Conservation (phyloP, 805 yeast genomes). For the Torulaspora indica region DNA sequence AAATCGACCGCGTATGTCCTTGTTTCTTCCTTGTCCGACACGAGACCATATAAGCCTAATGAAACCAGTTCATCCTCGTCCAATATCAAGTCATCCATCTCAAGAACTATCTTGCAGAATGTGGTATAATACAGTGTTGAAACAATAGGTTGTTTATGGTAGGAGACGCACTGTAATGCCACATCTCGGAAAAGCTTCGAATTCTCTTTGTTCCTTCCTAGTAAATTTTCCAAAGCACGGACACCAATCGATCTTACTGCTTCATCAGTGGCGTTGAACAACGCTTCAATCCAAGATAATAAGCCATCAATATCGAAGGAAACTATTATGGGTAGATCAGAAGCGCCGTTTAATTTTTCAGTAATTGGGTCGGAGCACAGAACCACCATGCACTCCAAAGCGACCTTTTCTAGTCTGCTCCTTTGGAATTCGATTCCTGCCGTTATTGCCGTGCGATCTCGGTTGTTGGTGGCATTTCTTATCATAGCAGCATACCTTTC, state of each 20-base stretch:
- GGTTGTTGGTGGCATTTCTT: conserved; percentile 37
- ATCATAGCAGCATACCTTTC: conserved; percentile 62
- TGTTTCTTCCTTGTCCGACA: conserved; percentile 63
- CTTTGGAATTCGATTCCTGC: conserved; percentile 71
- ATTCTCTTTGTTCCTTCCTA: conserved; percentile 55
- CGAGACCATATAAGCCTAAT: conserved; percentile 71
- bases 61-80: conserved; percentile 66
- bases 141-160: conserved; percentile 46
- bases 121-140: conserved; percentile 67
- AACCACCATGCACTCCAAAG: conserved; percentile 79
- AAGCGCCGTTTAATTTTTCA: conserved; percentile 35
- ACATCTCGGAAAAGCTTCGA: conserved; percentile 52
- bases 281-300: conserved; percentile 74
- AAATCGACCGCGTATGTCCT: conserved; percentile 69
- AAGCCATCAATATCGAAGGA: conserved; percentile 69
- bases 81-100: conserved; percentile 45
- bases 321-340: conserved; percentile 41
- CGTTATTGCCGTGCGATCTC: conserved; percentile 54
- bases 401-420: conserved; percentile 60
- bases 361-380: conserved; percentile 72
- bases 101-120: conserved; percentile 59
- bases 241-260: conserved; percentile 59
- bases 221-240: conserved; percentile 63
- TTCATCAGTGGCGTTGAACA: conserved; percentile 57
- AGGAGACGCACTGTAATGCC: conserved; percentile 65